Evolutionary conservation across 768 basidiomycete species (phyloP), one percentile per base, ranked within the genome.

Genomic region (Lentinus tigrinus): DNA sequence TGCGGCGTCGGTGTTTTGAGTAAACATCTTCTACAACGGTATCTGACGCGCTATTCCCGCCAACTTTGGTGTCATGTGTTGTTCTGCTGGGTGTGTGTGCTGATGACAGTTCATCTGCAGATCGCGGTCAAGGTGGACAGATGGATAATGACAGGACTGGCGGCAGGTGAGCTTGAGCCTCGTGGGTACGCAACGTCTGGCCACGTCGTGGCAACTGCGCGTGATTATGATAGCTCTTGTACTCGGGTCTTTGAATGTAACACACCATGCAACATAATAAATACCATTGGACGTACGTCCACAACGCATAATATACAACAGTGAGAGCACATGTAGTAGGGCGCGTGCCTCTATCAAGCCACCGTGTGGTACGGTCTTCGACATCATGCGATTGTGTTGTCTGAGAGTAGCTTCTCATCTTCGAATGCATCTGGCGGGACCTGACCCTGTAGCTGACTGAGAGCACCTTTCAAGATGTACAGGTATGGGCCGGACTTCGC

Each of bases 361-460:
- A 26, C 16, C 19, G 28, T 16, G 28, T 16, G 24, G 14, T 3
- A 24, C 16, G 17, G 21, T 26, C 17, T 38, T 49, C 23, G 48
- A 19, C 24, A 7, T 34, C 48, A 31, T 31, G 48, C 48, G 27
- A 57, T 47, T 52, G 49, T 50, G 28, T n/a, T 44, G 16, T 23
- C 52, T n/a, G 49, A 50, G 24, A 56, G 49, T 36, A 53, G 49
- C 21, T 73, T 68, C 60, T 81, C 81, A 39, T 81, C 78, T 49
- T 88, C 85, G 67, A 95, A 93, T 6, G 94, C 94, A 62, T 92
- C 91, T 46, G 79, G 73, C 10, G 94, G 94, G 31, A 94, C 74
- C 67, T 93, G 87, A 34, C 94, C 94, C 77, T 96, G 94, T 63
- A 88, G 75, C 67, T 90, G 89, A n/a, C 91, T 93, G 56, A 96